Evolutionary conservation across 2,329 filamentous ascomycete genomes (phyloP).

Genomic region (Colletotrichum salicis): DNA sequence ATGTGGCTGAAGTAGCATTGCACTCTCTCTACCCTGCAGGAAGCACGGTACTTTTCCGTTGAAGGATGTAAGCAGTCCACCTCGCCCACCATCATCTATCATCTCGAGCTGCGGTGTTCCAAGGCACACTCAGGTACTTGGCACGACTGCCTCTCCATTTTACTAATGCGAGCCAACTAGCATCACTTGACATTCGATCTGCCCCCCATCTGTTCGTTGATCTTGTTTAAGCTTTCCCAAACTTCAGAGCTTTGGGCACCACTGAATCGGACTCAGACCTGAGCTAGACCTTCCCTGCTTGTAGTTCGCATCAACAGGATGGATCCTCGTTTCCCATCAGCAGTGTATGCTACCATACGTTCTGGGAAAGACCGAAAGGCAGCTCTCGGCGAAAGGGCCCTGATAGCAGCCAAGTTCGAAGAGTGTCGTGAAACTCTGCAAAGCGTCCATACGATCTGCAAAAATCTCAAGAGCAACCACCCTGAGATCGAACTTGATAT

Average conservation of each 20-base stretch:
- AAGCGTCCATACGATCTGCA: background rate
- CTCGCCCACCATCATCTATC: background rate
- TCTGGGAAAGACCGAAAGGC: background rate
- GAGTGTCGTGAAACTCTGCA: conserved; percentile 6
- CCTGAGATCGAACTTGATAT: background rate
- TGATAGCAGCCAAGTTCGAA: conserved; percentile 16
- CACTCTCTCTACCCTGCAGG: background rate
- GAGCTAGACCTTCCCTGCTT: background rate
- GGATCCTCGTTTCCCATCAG: background rate
- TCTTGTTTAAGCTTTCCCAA: background rate
- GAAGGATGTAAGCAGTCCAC: background rate
- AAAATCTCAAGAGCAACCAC: background rate
- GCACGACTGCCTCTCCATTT: background rate
- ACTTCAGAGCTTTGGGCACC: background rate
- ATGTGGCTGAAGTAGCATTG: background rate
- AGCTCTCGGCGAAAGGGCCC: background rate
- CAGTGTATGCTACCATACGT: background rate
- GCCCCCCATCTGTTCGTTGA: background rate
- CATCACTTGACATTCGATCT: background rate
- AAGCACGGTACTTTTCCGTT: background rate
- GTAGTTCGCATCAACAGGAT: background rate
- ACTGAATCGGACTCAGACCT: background rate
- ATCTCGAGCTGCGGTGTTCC: background rate
- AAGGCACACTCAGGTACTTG: background rate
- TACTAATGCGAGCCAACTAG: background rate